These are phyloP conservation scores for Ogataea parapolymorpha DNA, from an alignment of 805 yeast genomes.

Conservation along the genomic window DNA sequence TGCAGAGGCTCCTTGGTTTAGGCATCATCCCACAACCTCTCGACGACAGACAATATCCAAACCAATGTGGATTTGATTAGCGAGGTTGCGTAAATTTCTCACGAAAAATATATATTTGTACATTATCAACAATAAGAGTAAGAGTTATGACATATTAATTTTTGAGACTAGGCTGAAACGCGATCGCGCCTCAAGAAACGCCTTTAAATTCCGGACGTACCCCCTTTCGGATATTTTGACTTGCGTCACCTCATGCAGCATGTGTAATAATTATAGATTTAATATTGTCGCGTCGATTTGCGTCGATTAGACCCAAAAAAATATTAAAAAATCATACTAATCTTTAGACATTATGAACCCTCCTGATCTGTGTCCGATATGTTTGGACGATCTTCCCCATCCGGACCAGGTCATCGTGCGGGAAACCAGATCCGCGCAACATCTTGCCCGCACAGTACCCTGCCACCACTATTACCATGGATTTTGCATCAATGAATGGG, in stretches of 20 bases:
- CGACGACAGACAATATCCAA: constrained; percentile 25
- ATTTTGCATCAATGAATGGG: constrained; percentile 35
- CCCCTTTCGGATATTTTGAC: background rate
- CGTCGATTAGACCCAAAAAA: constrained; percentile 2
- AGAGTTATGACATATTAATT: background rate
- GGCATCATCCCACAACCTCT: constrained; percentile 83
- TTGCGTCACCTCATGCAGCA: background rate
- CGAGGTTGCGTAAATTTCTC: background rate
- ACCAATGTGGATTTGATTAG: constrained; percentile 30
- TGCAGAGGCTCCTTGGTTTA: constrained; percentile 51
- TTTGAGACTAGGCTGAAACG: background rate
- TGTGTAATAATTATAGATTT: background rate
- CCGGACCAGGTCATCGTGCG: constrained; percentile 10
- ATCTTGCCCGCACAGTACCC: constrained; percentile 30
- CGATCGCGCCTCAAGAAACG: background rate
- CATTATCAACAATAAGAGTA: background rate
- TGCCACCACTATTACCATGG: constrained; percentile 35
- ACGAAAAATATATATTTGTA: background rate
- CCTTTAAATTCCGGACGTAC: constrained; percentile 5
- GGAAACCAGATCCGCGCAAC: constrained; percentile 24
- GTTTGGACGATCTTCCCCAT: constrained; percentile 29
- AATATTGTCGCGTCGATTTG: background rate
- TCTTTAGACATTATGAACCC: background rate
- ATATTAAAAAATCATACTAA: background rate
- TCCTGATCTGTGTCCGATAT: constrained; percentile 29